Percentiles rank a stretch among this genome's conserved stretches.
These are phyloP conservation scores for Agroathelia rolfsii DNA, from an alignment of 1,284 basidiomycete species.

Conservation along the genomic window DNA sequence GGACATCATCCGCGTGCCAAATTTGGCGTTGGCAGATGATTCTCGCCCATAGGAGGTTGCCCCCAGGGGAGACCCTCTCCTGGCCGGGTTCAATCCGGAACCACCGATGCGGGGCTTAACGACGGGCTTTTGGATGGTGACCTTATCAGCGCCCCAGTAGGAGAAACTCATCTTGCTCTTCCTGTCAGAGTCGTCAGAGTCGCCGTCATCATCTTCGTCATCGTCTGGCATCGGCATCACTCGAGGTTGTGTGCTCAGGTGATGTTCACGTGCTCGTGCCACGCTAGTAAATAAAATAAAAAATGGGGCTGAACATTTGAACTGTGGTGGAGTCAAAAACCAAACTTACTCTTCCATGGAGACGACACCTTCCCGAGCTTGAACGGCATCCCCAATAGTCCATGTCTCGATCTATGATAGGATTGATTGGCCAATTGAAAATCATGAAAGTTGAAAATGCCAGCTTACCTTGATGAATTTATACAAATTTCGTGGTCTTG, in stretches of 20 bases:
- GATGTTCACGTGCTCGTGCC: conserved; percentile 51
- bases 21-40: conserved; percentile 78
- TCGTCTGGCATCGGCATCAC: conserved; percentile 61
- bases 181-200: conserved; percentile 76
- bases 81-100: conserved; percentile 26
- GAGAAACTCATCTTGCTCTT: conserved; percentile 89
- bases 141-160: conserved; percentile 82
- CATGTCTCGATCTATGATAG: conserved; percentile 71
- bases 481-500: conserved; percentile 79
- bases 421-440: conserved; percentile 8
- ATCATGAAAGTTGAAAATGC: conserved; percentile 6
- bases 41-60: conserved; percentile 59
- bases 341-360: conserved; percentile 75
- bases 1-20: conserved; percentile 63
- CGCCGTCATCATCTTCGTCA: conserved; percentile 36
- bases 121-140: conserved; percentile 71
- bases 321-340: conserved; percentile 10
- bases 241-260: conserved; percentile 41
- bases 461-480: conserved; percentile 69
- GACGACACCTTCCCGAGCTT: conserved; percentile 65
- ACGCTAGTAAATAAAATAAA: conserved; percentile 35
- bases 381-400: conserved; percentile 68
- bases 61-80: conserved; percentile 37
- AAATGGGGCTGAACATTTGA: conserved; percentile 9
- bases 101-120: conserved; percentile 37